These are phyloP conservation scores for Penicillium ochrochloron DNA, from an alignment of 495 filamentous ascomycete species.

Conservation along the genomic window DNA sequence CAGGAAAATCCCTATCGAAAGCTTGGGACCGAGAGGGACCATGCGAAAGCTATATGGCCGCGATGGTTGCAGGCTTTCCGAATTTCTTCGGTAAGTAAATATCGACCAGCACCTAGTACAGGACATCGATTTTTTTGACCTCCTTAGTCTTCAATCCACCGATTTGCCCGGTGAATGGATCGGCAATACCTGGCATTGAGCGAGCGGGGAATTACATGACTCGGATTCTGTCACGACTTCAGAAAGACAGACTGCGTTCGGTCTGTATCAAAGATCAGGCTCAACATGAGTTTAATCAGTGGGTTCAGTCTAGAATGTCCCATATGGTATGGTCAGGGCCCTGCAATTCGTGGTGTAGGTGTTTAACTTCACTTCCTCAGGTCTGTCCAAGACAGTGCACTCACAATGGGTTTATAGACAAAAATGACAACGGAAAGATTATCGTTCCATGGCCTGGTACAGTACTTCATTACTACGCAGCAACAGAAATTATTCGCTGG, in stretches of 20 bases:
- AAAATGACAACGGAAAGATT: neutral
- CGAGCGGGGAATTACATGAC: neutral
- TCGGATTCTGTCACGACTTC: neutral
- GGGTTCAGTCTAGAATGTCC: neutral
- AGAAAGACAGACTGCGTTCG: neutral
- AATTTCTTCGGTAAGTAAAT: neutral
- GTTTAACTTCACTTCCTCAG: neutral
- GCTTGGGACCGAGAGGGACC: neutral
- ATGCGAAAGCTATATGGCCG: slow-evolving; percentile 2
- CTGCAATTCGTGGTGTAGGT: slow-evolving; percentile 1
- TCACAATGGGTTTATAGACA: neutral
- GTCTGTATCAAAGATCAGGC: neutral
- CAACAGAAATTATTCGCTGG: neutral
- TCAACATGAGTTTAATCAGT: neutral
- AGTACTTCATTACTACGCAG: slow-evolving; percentile 2
- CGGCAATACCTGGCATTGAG: neutral
- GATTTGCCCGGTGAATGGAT: neutral
- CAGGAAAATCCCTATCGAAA: neutral
- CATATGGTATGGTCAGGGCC: slow-evolving; percentile 2
- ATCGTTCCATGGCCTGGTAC: slow-evolving; percentile 4
- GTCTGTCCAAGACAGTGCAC: neutral
- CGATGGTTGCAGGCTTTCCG: neutral
- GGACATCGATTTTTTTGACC: neutral
- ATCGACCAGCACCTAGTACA: neutral
- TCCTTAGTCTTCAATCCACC: neutral